Evolutionary conservation across 2,329 filamentous ascomycete species (phyloP).

Genomic region (Penicillium sp.): DNA sequence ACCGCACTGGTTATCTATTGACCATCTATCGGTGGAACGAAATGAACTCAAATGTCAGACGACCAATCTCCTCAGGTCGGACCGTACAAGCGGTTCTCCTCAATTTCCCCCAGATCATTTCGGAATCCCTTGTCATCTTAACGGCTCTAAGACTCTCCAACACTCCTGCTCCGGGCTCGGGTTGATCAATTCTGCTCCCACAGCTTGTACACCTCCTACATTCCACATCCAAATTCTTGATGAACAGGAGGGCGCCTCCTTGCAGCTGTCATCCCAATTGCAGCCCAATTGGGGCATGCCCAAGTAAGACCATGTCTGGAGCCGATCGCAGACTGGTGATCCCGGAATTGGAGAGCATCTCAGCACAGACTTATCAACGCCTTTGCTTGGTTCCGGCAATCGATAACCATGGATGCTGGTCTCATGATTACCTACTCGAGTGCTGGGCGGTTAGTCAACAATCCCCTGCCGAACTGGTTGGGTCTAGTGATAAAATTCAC

Average conservation of each 20-base stretch:
- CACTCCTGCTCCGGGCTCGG: too few relatives aligned
- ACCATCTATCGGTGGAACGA: not conserved
- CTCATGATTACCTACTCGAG: not conserved
- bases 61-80: not conserved
- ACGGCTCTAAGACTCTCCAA: not conserved
- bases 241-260: conserved; percentile 13
- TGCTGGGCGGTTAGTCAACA: not conserved
- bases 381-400: not conserved
- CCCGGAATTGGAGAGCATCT: not conserved
- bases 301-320: conserved; percentile 9
- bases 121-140: not conserved
- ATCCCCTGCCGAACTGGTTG: not conserved
- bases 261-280: conserved; percentile 20
- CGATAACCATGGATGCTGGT: not conserved
- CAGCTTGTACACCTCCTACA: conserved; percentile 12
- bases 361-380: not conserved
- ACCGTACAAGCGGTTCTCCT: not conserved
- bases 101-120: not conserved
- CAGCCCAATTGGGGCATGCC: conserved; percentile 18
- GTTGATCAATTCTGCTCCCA: not conserved
- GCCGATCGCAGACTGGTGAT: not conserved
- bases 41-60: not conserved
- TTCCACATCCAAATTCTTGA: conserved; percentile 22
- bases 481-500: not conserved
- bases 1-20: not conserved